Conservation (phyloP, 371 early-diverging fungal genomes). For the Rhizopus delemar region DNA sequence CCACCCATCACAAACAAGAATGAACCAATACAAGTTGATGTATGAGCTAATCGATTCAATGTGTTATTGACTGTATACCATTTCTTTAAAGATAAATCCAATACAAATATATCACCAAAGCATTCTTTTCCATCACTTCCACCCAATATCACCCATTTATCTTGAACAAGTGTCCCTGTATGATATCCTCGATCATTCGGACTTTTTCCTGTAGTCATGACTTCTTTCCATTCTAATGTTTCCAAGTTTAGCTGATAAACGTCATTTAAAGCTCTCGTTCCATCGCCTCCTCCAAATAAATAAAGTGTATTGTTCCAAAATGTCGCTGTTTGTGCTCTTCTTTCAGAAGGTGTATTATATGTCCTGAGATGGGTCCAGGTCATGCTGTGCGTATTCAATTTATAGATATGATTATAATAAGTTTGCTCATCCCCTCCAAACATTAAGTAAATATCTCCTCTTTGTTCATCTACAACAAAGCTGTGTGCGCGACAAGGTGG, state of each 20-base stretch:
- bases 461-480: slow-evolving; percentile 59
- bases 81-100: slow-evolving; percentile 59
- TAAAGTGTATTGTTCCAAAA: slow-evolving; percentile 71
- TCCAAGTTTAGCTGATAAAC: slow-evolving; percentile 50
- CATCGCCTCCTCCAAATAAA: slow-evolving; percentile 90
- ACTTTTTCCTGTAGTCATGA: slow-evolving; percentile 58
- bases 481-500: slow-evolving; percentile 84
- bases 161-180: slow-evolving; percentile 76
- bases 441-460: slow-evolving; percentile 62
- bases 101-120: slow-evolving; percentile 76
- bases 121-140: slow-evolving; percentile 89
- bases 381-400: slow-evolving; percentile 63
- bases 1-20: slow-evolving; percentile 87
- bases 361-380: slow-evolving; percentile 48
- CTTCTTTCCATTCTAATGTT: slow-evolving; percentile 45
- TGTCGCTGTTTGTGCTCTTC: slow-evolving; percentile 31
- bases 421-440: slow-evolving; percentile 88
- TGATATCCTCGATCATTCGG: slow-evolving; percentile 87
- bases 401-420: slow-evolving; percentile 79
- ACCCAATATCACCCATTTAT: slow-evolving; percentile 81
- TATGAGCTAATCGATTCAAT: slow-evolving; percentile 77
- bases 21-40: slow-evolving; percentile 79
- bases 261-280: slow-evolving; percentile 63
- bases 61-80: slow-evolving; percentile 66
- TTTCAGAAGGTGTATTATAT: slow-evolving; percentile 8